A percentile compares a stretch with the other conserved stretches of the same genome.
Conservation (phyloP, 768 basidiomycete genomes). For the Fistulinella prunicolor region DNA sequence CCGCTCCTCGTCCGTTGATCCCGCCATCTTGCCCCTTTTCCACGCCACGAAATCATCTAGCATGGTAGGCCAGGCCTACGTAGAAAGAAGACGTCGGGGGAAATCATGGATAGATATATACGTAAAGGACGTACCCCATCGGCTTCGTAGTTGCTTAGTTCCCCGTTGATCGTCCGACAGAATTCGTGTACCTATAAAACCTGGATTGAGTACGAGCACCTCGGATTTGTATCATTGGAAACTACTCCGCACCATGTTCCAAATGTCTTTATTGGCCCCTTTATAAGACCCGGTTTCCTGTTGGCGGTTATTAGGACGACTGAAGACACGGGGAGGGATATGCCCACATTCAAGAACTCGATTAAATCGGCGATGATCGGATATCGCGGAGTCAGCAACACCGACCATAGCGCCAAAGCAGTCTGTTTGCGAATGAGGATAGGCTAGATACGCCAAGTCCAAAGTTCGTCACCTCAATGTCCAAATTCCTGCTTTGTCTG, state of each 20-base stretch:
- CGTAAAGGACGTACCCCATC: constrained; percentile 58
- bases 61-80: constrained; percentile 78
- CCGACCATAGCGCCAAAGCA: constrained; percentile 72
- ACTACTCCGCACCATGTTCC: constrained; percentile 69
- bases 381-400: constrained; percentile 64
- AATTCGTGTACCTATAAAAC: constrained; percentile 68
- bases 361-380: constrained; percentile 63
- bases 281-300: constrained; percentile 59
- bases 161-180: constrained; percentile 55
- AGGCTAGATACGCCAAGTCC: not conserved
- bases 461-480: constrained; percentile 64
- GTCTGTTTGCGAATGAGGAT: constrained; percentile 41
- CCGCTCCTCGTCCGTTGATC: constrained; percentile 1
- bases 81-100: not conserved
- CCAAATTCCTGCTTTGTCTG: constrained; percentile 72
- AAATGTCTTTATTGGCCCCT: constrained; percentile 80
- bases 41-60: constrained; percentile 75
- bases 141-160: constrained; percentile 65
- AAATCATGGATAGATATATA: not conserved
- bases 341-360: constrained; percentile 60
- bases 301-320: not conserved
- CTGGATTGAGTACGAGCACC: not conserved
- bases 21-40: constrained; percentile 41
- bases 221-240: not conserved
- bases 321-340: not conserved